Percentiles rank a stretch among this genome's conserved stretches.
These are phyloP conservation scores for Colletotrichum abscissum DNA, from an alignment of 2,329 filamentous ascomycete species.

Conservation along the genomic window DNA sequence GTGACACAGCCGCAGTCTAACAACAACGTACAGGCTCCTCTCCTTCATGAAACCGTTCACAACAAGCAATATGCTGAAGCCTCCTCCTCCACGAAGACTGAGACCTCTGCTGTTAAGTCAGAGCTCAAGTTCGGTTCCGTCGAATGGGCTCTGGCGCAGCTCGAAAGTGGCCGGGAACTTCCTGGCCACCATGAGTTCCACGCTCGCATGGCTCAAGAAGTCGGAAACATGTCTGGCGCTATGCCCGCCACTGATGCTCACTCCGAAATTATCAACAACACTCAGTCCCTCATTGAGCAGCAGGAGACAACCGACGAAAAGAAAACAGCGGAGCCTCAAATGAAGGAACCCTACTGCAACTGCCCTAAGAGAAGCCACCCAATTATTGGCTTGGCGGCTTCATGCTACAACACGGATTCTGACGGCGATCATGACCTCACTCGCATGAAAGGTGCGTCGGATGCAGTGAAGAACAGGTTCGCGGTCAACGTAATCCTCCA, in stretches of 20 bases:
- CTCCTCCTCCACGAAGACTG: neutral
- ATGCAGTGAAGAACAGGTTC: conserved; percentile 14
- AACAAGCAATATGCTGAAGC: neutral
- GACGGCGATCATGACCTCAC: conserved; percentile 5
- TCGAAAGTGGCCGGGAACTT: neutral
- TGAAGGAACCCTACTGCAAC: neutral
- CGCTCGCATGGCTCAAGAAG: neutral
- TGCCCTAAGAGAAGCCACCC: conserved; percentile 15
- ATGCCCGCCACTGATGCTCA: neutral
- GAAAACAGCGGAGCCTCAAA: neutral
- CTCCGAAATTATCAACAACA: neutral
- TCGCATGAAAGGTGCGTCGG: neutral
- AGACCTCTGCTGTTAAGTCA: neutral
- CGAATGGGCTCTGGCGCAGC: neutral
- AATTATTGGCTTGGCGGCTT: conserved; percentile 9
- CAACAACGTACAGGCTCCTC: neutral
- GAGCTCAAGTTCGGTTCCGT: neutral
- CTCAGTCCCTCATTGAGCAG: neutral
- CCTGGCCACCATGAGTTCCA: neutral
- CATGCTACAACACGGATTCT: neutral
- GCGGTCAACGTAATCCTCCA: conserved; percentile 19
- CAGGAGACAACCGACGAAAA: neutral
- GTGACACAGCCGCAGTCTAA: neutral
- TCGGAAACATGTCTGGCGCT: too few species aligned
- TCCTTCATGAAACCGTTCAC: neutral